Base-by-base conservation (phyloP, 176 grass and related monocot species). In the Triticum turgidum region DNA sequence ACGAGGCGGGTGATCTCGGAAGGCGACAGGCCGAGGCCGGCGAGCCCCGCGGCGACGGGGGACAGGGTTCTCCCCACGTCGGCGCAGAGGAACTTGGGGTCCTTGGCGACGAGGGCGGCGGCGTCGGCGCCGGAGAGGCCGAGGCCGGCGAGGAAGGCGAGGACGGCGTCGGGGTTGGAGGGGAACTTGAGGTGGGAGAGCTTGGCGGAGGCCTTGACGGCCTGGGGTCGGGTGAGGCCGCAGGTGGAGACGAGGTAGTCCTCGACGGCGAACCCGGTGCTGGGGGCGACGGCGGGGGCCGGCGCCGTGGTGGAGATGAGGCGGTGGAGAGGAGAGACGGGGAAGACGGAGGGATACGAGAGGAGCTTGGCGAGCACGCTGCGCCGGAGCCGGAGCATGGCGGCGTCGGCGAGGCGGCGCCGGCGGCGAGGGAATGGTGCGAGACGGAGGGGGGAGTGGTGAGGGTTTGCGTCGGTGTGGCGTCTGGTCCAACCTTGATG, bases 101-200 rank as follows among this genome's bases (percentile, higher is more conserved):
- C 22, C 29, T 49, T 33, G 15, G 51, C 30, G 39, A 89, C 35
- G 33, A 78, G 20, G 24, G 34, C 69, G 21, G 47, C 77, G 73
- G 83, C 35, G 78, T 80, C 58, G 49, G 58, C 20, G 41, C 44
- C 3, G 37, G 65, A 30, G 9, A 92, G 70, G 14, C 86, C 90
- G 72, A 86, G 79, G 58, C 65, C 59, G 12, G 67, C 41, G 64
- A 89, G 37, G 79, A 92, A 89, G 61, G 69, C 35, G 17, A 89
- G 83, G 71, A 89, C 86, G 13, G 86, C 66, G 35, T 92, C 90
- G 9, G 83, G 78, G 0, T 92, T 86, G 38, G 82, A 44, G 11
- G 84, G 79, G 32, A 76, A 86, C 65, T 73, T 29, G 72, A 91
- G 71, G 18, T 59, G 45, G 29, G 73, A 51, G 77, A 92, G 58